These are phyloP conservation scores for Pseudomonodictys pantanalensis DNA, from an alignment of 495 filamentous ascomycete species.

Conservation along the genomic window DNA sequence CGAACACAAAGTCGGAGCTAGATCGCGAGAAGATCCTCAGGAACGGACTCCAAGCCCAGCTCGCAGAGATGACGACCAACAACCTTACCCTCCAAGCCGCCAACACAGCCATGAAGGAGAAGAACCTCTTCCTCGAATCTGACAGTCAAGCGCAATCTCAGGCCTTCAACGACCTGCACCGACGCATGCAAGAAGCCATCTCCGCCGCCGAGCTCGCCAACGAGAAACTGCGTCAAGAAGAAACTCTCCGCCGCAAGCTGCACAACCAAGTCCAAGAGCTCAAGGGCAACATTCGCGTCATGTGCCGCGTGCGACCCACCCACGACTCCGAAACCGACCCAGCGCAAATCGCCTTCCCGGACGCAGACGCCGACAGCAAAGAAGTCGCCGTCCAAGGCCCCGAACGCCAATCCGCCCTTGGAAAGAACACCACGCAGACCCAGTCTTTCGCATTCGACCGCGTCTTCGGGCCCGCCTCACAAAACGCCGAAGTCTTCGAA, in stretches of 20 bases:
- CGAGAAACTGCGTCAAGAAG: conserved; percentile 84
- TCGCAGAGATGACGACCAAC: conserved; percentile 63
- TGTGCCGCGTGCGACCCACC: conserved; percentile 90
- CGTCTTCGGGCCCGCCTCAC: conserved; percentile 74
- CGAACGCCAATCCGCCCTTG: conserved; percentile 79
- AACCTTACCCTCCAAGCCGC: conserved; percentile 67
- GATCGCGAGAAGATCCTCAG: conserved; percentile 55
- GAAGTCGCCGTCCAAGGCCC: conserved; percentile 82
- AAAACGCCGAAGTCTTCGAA: conserved; percentile 87
- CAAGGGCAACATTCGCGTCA: conserved; percentile 98
- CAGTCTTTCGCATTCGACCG: conserved; percentile 90
- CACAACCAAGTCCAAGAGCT: conserved; percentile 98
- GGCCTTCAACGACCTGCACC: conserved; percentile 72
- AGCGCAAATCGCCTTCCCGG: conserved; percentile 72
- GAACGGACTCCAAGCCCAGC: conserved; percentile 55
- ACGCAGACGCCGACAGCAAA: conserved; percentile 69
- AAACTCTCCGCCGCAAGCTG: conserved; percentile 83
- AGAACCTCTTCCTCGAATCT: conserved; percentile 84
- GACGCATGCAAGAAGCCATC: conserved; percentile 72
- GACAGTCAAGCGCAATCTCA: conserved; percentile 81
- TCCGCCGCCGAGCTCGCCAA: conserved; percentile 64
- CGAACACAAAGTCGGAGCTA: conserved; percentile 45
- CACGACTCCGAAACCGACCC: conserved; percentile 54
- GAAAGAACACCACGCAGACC: conserved; percentile 68
- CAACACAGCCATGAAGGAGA: conserved; percentile 67